phyloP scores from a whole-genome alignment of 2,329 filamentous ascomycete genomes.

The Fusarium newnesense region DNA sequence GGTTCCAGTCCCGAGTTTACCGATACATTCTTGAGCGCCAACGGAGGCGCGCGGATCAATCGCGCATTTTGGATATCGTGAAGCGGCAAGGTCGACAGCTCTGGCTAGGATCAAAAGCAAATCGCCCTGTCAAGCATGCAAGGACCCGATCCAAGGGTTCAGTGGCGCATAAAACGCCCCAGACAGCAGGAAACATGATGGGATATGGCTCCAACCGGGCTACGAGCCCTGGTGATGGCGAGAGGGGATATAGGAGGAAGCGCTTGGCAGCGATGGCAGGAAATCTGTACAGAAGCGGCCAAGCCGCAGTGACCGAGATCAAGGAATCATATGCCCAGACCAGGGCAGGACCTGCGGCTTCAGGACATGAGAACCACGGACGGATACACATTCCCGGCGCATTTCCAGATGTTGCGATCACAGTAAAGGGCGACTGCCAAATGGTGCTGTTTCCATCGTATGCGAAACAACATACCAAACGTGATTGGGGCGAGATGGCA shows the following conservation, averaged over 20 bases:
- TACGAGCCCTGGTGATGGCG: constrained; percentile 49
- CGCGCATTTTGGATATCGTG: constrained; percentile 57
- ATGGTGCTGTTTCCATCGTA: constrained; percentile 97
- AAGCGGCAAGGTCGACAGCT: constrained; percentile 56
- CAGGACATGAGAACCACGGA: constrained; percentile 43
- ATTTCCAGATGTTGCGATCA: constrained; percentile 87
- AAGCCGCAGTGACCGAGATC: constrained; percentile 67
- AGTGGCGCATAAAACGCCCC: constrained; percentile 46
- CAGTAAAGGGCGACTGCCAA: constrained; percentile 83
- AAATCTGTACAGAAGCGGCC: constrained; percentile 66
- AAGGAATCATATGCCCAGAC: constrained; percentile 69
- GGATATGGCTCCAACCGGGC: constrained; percentile 47
- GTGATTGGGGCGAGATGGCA: constrained; percentile 49
- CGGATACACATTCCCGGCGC: constrained; percentile 71
- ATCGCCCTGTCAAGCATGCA: constrained; percentile 46
- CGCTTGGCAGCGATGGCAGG: constrained; percentile 77
- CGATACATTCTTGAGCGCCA: constrained; percentile 75
- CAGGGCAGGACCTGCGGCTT: constrained; percentile 49
- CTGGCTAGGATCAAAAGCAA: constrained; percentile 53
- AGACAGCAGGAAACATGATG: constrained; percentile 35
- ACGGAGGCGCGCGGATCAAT: constrained; percentile 61
- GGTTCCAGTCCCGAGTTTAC: constrained; percentile 81
- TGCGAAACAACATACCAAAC: constrained; percentile 75
- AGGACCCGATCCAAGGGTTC: constrained; percentile 46
- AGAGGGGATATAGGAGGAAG: constrained; percentile 78